Percentiles rank a stretch among this genome's conserved stretches.
phyloP scores from a whole-genome alignment of 192 early-diverging fungal species.

The Podila epigama region DNA sequence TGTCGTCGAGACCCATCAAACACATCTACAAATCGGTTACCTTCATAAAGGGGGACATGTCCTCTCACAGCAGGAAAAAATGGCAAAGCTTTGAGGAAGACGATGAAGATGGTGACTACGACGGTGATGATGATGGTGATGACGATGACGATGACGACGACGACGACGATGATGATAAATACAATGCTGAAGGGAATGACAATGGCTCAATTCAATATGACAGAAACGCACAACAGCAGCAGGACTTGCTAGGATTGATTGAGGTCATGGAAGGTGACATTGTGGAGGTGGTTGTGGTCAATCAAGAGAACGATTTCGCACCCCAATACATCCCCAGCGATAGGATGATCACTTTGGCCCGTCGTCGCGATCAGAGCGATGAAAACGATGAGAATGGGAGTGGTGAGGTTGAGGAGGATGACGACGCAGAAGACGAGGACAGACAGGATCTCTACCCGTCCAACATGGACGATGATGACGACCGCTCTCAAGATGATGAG shows the following conservation, averaged over 20 bases:
- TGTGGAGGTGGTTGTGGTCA: neutral
- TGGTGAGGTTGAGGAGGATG: neutral
- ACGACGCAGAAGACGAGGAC: constrained; percentile 9
- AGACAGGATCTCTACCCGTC: constrained; percentile 9
- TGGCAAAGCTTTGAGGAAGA: neutral
- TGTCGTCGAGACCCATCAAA: no score
- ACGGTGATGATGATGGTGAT: neutral
- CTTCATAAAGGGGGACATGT: neutral
- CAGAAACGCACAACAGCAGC: no score
- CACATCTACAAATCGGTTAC: neutral
- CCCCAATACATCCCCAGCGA: neutral
- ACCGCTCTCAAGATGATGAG: neutral
- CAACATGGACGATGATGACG: neutral
- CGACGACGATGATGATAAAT: neutral
- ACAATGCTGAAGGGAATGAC: neutral
- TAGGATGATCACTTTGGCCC: neutral
- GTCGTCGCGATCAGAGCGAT: neutral
- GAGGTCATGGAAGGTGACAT: neutral
- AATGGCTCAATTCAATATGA: neutral
- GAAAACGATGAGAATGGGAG: neutral
- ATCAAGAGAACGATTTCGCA: neutral
- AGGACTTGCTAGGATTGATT: neutral
- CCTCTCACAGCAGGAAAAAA: no score
- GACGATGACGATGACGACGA: neutral
- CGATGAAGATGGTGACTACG: neutral